Percentiles rank a stretch among this genome's conserved stretches.
These are phyloP conservation scores for Nannizzia gypsea DNA, from an alignment of 2,329 filamentous ascomycete genomes.

Conservation along the genomic window DNA sequence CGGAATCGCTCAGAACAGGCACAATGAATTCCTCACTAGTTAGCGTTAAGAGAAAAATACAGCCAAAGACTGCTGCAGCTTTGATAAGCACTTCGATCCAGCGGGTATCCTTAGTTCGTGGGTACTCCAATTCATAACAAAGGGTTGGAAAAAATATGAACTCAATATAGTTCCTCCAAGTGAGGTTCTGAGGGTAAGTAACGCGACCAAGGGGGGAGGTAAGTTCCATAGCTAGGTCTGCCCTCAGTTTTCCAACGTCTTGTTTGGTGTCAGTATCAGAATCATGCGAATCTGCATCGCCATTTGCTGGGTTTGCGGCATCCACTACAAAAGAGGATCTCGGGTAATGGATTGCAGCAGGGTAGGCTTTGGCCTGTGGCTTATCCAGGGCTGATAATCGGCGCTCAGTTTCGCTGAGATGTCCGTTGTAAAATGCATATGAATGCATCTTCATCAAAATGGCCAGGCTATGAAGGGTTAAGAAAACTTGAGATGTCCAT, in stretches of 20 bases:
- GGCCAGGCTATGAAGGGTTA: slow-evolving; percentile 79
- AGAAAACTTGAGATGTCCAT: slow-evolving; percentile 94
- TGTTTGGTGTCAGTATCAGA: slow-evolving; percentile 27
- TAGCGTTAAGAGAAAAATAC: slow-evolving; percentile 86
- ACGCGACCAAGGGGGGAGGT: slow-evolving; percentile 81
- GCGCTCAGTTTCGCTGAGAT: slow-evolving; percentile 76
- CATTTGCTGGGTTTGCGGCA: slow-evolving; percentile 1
- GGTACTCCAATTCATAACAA: slow-evolving; percentile 96
- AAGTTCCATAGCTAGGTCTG: slow-evolving; percentile 79
- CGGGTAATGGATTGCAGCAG: slow-evolving; percentile 65
- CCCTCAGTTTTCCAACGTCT: slow-evolving; percentile 58
- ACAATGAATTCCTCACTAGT: slow-evolving; percentile 92
- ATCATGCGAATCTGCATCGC: slow-evolving; percentile 16
- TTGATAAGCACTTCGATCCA: slow-evolving; percentile 78
- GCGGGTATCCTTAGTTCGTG: slow-evolving; percentile 60
- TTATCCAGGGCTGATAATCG: slow-evolving; percentile 74
- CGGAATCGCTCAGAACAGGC: slow-evolving; percentile 69
- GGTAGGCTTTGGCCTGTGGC: slow-evolving; percentile 45
- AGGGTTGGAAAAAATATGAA: slow-evolving; percentile 87
- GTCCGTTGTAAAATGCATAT: slow-evolving; percentile 95
- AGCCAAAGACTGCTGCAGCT: slow-evolving; percentile 80
- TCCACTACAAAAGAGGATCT: slow-evolving; percentile 22
- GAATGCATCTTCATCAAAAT: slow-evolving; percentile 99
- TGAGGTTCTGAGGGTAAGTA: slow-evolving; percentile 83
- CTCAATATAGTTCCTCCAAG: slow-evolving; percentile 68